Percentiles rank a stretch among this genome's conserved stretches.
These are phyloP conservation scores for Friedmanniomyces endolithicus DNA, from an alignment of 495 filamentous ascomycete species.

Conservation along the genomic window DNA sequence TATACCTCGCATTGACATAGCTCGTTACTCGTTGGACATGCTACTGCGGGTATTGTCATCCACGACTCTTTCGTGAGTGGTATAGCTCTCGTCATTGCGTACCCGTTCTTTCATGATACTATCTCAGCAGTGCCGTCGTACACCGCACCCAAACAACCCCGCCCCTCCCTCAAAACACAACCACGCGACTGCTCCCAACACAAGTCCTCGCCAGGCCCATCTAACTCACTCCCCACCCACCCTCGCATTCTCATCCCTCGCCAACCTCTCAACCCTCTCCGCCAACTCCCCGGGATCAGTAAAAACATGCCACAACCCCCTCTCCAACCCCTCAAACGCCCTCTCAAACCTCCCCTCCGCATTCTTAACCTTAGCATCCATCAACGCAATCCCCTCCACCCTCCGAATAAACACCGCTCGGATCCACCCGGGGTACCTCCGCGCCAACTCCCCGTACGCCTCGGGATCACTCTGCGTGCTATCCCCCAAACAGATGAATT, in stretches of 20 bases:
- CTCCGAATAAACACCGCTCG: constrained; percentile 70
- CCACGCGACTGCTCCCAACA: too few species aligned
- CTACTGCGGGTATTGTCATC: too few species aligned
- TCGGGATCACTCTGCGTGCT: constrained; percentile 88
- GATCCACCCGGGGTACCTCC: constrained; percentile 56
- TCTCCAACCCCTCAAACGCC: constrained; percentile 66
- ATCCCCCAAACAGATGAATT: constrained; percentile 77
- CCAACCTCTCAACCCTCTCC: constrained; percentile 35
- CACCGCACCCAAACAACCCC: too few species aligned
- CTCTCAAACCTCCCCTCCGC: constrained; percentile 59
- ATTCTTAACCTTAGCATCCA: constrained; percentile 62
- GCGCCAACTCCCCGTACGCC: constrained; percentile 66
- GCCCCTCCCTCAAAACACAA: too few species aligned
- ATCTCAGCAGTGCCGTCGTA: too few species aligned
- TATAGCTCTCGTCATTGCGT: too few species aligned
- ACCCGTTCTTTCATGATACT: too few species aligned
- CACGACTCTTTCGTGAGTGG: too few species aligned
- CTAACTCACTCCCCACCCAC: background rate
- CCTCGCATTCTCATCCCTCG: background rate
- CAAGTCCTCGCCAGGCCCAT: too few species aligned
- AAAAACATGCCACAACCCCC: constrained; percentile 65
- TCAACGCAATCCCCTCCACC: constrained; percentile 60
- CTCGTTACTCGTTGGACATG: too few species aligned
- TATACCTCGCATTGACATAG: too few species aligned
- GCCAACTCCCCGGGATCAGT: constrained; percentile 56